Evolutionary conservation across 1,284 basidiomycete species (phyloP).

Genomic region (Cryptococcus sp.): DNA sequence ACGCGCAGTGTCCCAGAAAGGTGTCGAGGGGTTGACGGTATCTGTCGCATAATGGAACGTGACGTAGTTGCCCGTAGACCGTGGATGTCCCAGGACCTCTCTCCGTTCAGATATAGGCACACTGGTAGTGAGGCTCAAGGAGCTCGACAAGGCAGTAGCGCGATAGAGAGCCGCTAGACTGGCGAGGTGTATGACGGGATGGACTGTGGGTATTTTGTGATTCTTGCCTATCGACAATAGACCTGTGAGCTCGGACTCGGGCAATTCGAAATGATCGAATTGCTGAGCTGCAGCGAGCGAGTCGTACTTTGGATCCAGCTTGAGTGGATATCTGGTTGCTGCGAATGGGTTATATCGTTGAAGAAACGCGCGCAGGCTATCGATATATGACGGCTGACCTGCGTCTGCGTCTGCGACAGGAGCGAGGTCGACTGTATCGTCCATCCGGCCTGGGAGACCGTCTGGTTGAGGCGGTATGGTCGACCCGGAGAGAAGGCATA

Average conservation of each 20-base stretch:
- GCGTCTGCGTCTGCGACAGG: neutral
- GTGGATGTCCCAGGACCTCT: constrained; percentile 8
- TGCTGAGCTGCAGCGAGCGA: constrained; percentile 9
- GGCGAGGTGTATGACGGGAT: constrained; percentile 9
- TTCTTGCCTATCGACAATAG: constrained; percentile 7
- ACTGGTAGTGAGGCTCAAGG: constrained; percentile 4
- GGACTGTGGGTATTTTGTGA: constrained; percentile 5
- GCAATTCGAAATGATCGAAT: constrained; percentile 4
- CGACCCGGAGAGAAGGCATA: neutral
- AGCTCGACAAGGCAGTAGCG: neutral
- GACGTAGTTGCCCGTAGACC: constrained; percentile 14
- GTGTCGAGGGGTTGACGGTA: neutral
- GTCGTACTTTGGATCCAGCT: constrained; percentile 1
- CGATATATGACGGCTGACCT: no score
- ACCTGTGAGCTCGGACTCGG: neutral
- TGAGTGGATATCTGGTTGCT: neutral
- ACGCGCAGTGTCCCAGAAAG: constrained; percentile 8
- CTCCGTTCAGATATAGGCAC: constrained; percentile 10
- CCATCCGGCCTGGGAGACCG: constrained; percentile 11
- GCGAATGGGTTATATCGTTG: neutral
- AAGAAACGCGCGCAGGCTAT: no score
- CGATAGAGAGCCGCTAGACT: constrained; percentile 10
- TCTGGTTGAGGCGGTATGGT: constrained; percentile 1
- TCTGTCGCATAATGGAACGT: constrained; percentile 10
- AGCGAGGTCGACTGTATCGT: constrained; percentile 9